Evolutionary conservation across 2,329 filamentous ascomycete genomes (phyloP).

Genomic region (Apiospora phragmitis): DNA sequence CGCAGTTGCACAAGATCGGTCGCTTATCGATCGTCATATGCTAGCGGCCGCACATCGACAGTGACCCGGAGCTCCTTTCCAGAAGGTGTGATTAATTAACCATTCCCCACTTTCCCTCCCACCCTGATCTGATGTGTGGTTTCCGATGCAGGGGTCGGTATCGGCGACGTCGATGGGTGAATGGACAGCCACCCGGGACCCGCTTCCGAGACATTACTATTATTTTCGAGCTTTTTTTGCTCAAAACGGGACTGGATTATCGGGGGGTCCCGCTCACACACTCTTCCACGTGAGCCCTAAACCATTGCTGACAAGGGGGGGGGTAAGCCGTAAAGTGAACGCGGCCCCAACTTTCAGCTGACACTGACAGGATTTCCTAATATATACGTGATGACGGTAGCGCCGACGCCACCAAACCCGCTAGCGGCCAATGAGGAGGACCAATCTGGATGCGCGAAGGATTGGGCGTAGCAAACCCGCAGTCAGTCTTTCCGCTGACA

Average conservation of each 20-base stretch:
- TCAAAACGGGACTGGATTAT: background rate
- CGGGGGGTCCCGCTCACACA: background rate
- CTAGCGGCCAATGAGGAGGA: background rate
- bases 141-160: background rate
- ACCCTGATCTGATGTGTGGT: background rate
- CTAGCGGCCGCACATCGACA: background rate
- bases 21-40: background rate
- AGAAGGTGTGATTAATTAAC: background rate
- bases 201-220: background rate
- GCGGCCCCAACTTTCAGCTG: background rate
- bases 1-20: background rate
- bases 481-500: background rate
- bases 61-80: background rate
- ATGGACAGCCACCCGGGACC: background rate
- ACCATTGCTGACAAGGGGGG: background rate
- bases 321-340: background rate
- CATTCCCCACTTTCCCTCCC: background rate
- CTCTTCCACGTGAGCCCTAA: background rate
- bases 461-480: background rate
- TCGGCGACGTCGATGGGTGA: background rate
- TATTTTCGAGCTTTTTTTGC: background rate
- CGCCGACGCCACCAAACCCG: background rate
- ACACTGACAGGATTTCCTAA: background rate
- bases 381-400: background rate
- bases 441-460: background rate